Evolutionary conservation across 1,284 basidiomycete species (phyloP).

Genomic region (Sporisorium graminicola): DNA sequence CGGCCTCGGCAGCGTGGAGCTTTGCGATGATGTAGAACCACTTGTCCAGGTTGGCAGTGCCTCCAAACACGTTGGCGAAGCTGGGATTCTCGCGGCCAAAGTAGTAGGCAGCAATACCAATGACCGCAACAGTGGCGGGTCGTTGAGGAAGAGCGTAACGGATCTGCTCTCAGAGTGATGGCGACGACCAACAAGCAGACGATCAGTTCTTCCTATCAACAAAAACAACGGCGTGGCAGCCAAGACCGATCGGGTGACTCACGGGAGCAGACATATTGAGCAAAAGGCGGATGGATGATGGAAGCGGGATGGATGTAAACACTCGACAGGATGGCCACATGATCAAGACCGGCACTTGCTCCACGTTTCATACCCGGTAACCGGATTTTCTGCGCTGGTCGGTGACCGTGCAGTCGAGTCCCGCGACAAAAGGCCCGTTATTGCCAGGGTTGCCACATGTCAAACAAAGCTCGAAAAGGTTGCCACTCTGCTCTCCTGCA

Average conservation of each 20-base stretch:
- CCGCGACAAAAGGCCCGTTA: neutral
- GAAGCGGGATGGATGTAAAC: neutral
- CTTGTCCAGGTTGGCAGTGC: slow-evolving; percentile 36
- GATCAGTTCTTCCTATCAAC: neutral
- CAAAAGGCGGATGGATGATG: neutral
- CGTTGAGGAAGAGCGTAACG: slow-evolving; percentile 40
- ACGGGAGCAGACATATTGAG: slow-evolving; percentile 14
- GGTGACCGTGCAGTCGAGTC: neutral
- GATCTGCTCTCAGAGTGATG: slow-evolving; percentile 19
- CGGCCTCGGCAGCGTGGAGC: slow-evolving; percentile 37
- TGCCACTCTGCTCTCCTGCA: neutral
- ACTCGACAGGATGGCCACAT: neutral
- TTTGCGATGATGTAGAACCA: slow-evolving; percentile 26
- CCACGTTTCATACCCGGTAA: neutral
- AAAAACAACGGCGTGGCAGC: no score
- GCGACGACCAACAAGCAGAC: neutral
- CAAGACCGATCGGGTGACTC: slow-evolving; percentile 6
- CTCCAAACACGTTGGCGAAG: slow-evolving; percentile 37
- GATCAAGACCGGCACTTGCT: neutral
- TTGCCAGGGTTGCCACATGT: neutral
- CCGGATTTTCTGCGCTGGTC: neutral
- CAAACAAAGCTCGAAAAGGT: neutral
- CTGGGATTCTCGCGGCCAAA: slow-evolving; percentile 36
- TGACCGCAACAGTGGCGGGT: slow-evolving; percentile 13
- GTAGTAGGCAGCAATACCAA: slow-evolving; percentile 27